Evolutionary conservation across 1,139 yeast species (phyloP), one percentile per base, ranked within the genome.

Genomic region (Debaryomyces sp.): DNA sequence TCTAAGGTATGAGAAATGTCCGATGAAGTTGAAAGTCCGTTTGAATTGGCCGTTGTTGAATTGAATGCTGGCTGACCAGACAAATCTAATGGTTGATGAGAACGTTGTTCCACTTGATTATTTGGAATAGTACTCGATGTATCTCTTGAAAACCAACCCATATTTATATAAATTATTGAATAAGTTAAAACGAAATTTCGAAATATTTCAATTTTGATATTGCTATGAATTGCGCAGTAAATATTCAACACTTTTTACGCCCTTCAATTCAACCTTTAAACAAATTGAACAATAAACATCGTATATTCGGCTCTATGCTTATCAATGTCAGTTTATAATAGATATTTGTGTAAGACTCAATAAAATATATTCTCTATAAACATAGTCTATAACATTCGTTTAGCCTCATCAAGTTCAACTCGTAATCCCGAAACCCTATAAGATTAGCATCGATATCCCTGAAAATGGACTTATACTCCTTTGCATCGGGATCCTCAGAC

Each of bases 1-100:
- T 64, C 60, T 49, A 75, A 63, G 1, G 80, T 74, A 32, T 70
- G 68, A 6, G 70, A 64, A 38, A 75, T 72, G 50, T 74, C 78
- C 1, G 75, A 63, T n/a, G 44, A 24, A n/a, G 6, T 12, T 21
- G 39, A n/a, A 13, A 13, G 8, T 7, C 50, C 52, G 9, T 52
- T 46, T 3, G 60, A 58, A 18, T 57, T 53, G n/a, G 21, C 3
- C 12, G 38, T 12, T 21, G 38, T 15, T 21, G 38, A 21, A 35
- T 35, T 35, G 23, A 12, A 12, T 3, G n/a, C 26, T 17, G 26
- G 15, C 21, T 35, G 26, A 12, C 26, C 35, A n/a, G 43, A 41
- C 35, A 64, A 43, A 24, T 60, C 58, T 27, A 71, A 51, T 4
- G 69, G 64, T 8, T 55, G 59, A 53, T 74, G 78, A 1, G 77